phyloP scores from a whole-genome alignment of 306 rosid species.

The Cicer cuneatum region DNA sequence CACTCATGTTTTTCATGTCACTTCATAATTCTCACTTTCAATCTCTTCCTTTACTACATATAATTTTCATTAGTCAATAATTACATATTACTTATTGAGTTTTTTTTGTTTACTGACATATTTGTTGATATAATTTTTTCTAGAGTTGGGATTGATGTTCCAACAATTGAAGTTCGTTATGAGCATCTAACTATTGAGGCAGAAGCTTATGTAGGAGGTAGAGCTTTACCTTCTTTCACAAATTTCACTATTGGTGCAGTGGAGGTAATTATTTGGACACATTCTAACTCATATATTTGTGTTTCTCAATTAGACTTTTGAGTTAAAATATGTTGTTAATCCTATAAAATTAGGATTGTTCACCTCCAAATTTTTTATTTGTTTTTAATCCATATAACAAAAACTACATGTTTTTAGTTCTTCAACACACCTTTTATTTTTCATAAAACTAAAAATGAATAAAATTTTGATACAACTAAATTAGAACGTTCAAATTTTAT shows the following conservation, averaged over 20 bases:
- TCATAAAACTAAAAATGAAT: no score
- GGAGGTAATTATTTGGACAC: constrained; percentile 44
- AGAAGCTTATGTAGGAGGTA: constrained; percentile 67
- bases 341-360: no score
- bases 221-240: constrained; percentile 64
- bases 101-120: neutral
- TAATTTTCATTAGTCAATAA: neutral
- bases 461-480: no score
- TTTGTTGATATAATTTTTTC: neutral
- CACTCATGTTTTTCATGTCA: no score
- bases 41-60: neutral
- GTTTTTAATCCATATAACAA: no score
- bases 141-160: constrained; percentile 73
- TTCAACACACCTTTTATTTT: no score
- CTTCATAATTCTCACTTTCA: neutral
- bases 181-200: constrained; percentile 70
- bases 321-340: no score
- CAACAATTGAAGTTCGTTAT: constrained; percentile 74
- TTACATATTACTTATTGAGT: neutral
- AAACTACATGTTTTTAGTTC: no score
- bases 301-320: neutral
- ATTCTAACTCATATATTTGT: constrained; percentile 10
- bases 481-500: no score
- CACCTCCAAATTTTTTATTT: no score
- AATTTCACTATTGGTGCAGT: constrained; percentile 52